phyloP scores from a whole-genome alignment of 257 asterid genomes.

The Handroanthus guayacan region DNA sequence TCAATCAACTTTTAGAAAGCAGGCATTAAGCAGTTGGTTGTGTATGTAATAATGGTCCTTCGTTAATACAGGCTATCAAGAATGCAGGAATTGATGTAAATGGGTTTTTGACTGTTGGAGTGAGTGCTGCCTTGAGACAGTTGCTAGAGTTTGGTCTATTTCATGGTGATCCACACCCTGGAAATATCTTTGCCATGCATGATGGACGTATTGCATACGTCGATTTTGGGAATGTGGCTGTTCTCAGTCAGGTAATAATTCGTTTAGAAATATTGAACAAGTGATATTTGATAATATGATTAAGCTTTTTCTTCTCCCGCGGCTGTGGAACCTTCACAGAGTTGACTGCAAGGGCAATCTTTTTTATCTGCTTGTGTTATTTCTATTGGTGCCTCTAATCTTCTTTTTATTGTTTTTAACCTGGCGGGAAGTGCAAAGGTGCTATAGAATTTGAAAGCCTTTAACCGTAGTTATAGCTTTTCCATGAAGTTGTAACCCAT shows the following conservation, averaged over 20 bases:
- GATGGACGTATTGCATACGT: conserved; percentile 99
- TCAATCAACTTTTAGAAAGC: conserved; percentile 21
- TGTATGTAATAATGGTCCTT: conserved; percentile 35
- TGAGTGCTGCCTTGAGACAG: conserved; percentile 97
- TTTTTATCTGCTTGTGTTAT: conserved; percentile 24
- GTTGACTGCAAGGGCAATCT: conserved; percentile 10
- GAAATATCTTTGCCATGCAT: conserved; percentile 97
- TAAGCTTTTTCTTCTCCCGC: conserved; percentile 4
- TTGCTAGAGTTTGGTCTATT: conserved; percentile 95
- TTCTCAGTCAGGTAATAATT: conserved; percentile 86
- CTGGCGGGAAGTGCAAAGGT: neutral
- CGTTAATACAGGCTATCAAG: conserved; percentile 76
- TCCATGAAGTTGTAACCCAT: conserved; percentile 2
- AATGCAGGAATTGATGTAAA: conserved; percentile 82
- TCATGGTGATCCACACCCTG: conserved; percentile 99
- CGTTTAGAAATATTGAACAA: conserved; percentile 11
- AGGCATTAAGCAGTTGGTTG: conserved; percentile 32
- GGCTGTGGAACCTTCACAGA: neutral
- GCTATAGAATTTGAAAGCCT: conserved; percentile 16
- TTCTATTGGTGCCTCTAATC: conserved; percentile 1
- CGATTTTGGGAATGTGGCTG: conserved; percentile 99
- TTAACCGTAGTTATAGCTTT: conserved; percentile 21
- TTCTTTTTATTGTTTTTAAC: neutral
- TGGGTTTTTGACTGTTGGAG: conserved; percentile 96
- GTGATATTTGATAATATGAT: neutral